Base-by-base conservation (phyloP, 2,329 filamentous ascomycete species). In the Esteya vermicola region DNA sequence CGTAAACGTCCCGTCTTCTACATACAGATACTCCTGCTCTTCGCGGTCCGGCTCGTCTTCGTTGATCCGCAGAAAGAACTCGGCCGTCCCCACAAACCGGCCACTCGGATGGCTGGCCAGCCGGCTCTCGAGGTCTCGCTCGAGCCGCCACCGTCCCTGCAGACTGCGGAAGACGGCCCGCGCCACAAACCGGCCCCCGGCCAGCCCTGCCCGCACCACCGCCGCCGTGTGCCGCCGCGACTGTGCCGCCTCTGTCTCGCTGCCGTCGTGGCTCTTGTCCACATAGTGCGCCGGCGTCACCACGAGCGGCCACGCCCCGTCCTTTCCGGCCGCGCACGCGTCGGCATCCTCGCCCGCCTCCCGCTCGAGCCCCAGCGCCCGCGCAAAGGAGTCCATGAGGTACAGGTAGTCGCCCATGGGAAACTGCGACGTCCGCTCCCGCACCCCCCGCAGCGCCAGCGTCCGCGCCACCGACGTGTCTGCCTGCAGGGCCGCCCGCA, bases 351-450 rank as follows among this genome's bases (percentile, higher is more conserved):
- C 14, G n/a, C 10, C 9, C n/a, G 47, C 53, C 14, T 47, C 52
- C 23, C 60, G 67, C 23, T 51, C 55, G 9, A 85, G 62, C 1
- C 61, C 65, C 3, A 85, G 61, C 0, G 75, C 70, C 3, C 65
- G 55, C 12, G 76, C 65, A 43, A 88, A 75, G 12, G 81, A 72
- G 47, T 85, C 76, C 67, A 89, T 78, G 12, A 89, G 58, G 45
- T 77, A 88, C 8, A 75, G 58, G 54, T 88, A 89, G 56, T 93
- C 85, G 9, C 78, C 78, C 78, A 89, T 88, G 28, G 83, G 85
- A 49, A 86, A 91, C 50, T 91, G 85, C 45, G 55, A 80, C 48
- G 59, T 58, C 6, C 63, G 68, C 9, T n/a, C n/a, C n/a, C 58
- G 65, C 48, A 70, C 67, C 19, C 51, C 51, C 12, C 78, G 67